These are phyloP conservation scores for Salix purpurea DNA, from an alignment of 345 rosid genomes.

Conservation along the genomic window DNA sequence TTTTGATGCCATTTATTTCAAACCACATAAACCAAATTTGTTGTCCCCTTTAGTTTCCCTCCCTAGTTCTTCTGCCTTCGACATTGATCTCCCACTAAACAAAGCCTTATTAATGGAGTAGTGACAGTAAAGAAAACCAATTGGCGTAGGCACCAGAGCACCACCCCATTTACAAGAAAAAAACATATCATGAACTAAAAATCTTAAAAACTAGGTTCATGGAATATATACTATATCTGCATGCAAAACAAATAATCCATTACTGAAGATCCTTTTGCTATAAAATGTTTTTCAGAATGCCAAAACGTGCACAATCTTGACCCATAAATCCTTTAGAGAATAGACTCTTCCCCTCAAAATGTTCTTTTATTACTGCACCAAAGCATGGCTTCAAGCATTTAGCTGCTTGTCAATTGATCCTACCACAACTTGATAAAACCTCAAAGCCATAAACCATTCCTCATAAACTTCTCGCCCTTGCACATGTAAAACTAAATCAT, in stretches of 20 bases:
- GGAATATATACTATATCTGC: neutral
- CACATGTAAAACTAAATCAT: neutral
- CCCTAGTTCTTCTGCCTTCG: slow-evolving; percentile 3
- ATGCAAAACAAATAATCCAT: neutral
- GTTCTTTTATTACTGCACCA: neutral
- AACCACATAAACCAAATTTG: neutral
- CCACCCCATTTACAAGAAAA: neutral
- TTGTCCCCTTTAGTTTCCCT: neutral
- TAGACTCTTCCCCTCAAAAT: neutral
- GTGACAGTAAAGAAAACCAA: neutral
- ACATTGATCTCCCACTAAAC: neutral
- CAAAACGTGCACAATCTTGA: neutral
- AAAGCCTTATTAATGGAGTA: neutral
- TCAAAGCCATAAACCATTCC: neutral
- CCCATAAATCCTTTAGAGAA: neutral
- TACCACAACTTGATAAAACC: neutral
- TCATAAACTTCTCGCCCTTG: neutral
- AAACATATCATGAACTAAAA: neutral
- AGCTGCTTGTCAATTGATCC: neutral
- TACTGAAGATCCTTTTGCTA: neutral
- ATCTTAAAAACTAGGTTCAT: neutral
- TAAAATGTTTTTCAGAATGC: neutral
- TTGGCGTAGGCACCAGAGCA: neutral
- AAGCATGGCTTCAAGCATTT: neutral
- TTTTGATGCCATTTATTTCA: neutral